Evolutionary conservation across 352 stramenopile species (phyloP).

Genomic region (Lagenidium sp.): DNA sequence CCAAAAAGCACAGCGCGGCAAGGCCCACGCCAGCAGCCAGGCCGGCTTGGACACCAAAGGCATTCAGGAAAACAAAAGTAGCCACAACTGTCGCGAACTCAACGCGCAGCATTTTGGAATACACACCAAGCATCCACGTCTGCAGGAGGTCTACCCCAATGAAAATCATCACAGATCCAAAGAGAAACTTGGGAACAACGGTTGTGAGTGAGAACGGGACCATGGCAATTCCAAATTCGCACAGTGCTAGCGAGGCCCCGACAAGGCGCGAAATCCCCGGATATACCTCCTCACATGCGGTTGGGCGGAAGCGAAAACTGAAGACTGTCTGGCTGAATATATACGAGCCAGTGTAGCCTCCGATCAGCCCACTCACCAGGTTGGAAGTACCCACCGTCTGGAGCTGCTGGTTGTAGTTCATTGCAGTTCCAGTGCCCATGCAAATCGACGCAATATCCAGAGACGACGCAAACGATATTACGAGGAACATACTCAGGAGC

Average conservation of each 20-base stretch:
- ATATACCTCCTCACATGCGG: conserved; percentile 20
- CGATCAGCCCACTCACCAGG: conserved; percentile 74
- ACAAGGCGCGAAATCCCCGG: conserved; percentile 53
- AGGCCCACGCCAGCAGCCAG: conserved; percentile 31
- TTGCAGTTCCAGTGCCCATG: conserved; percentile 87
- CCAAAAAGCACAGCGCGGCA: conserved; percentile 69
- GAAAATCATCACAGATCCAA: conserved; percentile 94
- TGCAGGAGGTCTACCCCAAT: conserved; percentile 94
- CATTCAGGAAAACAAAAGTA: conserved; percentile 89
- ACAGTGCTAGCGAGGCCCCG: conserved; percentile 39
- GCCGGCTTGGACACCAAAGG: conserved; percentile 88
- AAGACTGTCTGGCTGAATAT: conserved; percentile 95
- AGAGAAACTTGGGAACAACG: conserved; percentile 95
- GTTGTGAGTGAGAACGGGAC: conserved; percentile 86
- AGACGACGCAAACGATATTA: conserved; percentile 91
- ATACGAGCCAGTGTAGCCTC: conserved; percentile 86
- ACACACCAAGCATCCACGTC: conserved; percentile 55
- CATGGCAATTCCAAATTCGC: conserved; percentile 54
- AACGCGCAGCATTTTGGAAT: conserved; percentile 40
- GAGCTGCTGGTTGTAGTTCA: conserved; percentile 93
- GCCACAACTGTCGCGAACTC: conserved; percentile 89
- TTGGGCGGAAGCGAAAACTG: conserved; percentile 52
- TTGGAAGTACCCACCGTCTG: conserved; percentile 93
- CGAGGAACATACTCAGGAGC: conserved; percentile 91
- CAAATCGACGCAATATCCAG: conserved; percentile 94